Conservation (phyloP, 2,329 filamentous ascomycete species). For the Talaromyces sp. region DNA sequence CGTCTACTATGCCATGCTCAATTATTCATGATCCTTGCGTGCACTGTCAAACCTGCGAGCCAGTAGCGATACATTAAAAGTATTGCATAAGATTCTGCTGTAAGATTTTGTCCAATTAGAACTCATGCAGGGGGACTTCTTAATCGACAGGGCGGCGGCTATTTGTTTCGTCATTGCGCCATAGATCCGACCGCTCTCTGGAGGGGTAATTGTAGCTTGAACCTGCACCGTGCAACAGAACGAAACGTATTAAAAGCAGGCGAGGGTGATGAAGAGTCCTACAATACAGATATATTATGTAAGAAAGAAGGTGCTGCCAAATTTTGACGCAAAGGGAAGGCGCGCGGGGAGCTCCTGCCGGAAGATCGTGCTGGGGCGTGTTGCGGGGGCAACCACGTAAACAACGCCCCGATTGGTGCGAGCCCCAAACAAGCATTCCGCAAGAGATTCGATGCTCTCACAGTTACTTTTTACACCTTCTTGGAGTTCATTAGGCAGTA, state of each 20-base stretch:
- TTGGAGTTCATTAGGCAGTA: neutral
- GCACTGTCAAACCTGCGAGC: neutral
- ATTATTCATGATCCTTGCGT: slow-evolving; percentile 4
- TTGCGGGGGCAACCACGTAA: slow-evolving; percentile 14
- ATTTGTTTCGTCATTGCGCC: neutral
- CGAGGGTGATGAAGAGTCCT: neutral
- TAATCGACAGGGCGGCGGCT: neutral
- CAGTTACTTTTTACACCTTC: neutral
- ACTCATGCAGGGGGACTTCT: neutral
- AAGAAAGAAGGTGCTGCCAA: neutral
- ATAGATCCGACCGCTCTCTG: too few species aligned
- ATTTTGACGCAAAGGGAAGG: neutral
- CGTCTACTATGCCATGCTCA: neutral
- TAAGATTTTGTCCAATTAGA: neutral
- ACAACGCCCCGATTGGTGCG: slow-evolving; percentile 8
- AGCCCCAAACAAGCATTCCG: slow-evolving; percentile 3
- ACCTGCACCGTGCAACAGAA: neutral
- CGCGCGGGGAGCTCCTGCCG: neutral
- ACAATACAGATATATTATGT: neutral
- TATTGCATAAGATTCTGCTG: neutral
- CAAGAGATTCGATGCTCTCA: neutral
- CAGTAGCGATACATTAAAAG: neutral
- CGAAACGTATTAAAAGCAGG: neutral
- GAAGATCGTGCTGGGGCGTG: neutral
- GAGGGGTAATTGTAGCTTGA: neutral